Percentiles rank a stretch among this genome's conserved stretches.
These are phyloP conservation scores for Phytophthora crassamura DNA, from an alignment of 352 stramenopile genomes.

Conservation along the genomic window DNA sequence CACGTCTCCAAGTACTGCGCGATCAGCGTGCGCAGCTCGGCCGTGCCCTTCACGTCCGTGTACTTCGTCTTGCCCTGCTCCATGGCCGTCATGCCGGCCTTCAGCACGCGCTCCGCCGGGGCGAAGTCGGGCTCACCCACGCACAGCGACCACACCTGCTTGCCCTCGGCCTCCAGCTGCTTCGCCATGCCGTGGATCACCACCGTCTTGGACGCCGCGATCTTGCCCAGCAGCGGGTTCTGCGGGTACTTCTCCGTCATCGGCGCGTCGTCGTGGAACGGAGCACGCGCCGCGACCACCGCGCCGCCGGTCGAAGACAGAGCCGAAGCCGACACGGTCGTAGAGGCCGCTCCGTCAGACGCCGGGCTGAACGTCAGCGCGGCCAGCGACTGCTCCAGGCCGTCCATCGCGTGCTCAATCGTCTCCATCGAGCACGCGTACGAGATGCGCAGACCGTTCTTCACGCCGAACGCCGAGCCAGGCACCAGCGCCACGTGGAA, in stretches of 20 bases:
- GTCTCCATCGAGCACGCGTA: too few relatives aligned
- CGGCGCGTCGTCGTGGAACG: slow-evolving; percentile 1
- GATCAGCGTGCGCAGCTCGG: slow-evolving; percentile 88
- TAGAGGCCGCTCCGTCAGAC: neutral
- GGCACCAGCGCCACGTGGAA: slow-evolving; percentile 96
- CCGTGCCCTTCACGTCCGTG: slow-evolving; percentile 92
- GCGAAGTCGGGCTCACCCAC: too few relatives aligned
- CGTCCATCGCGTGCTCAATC: slow-evolving; percentile 67
- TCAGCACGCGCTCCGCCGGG: too few relatives aligned
- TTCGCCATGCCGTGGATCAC: too few relatives aligned
- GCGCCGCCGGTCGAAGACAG: neutral
- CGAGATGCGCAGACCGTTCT: slow-evolving; percentile 94
- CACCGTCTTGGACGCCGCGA: too few relatives aligned
- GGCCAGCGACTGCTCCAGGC: slow-evolving; percentile 65
- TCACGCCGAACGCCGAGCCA: slow-evolving; percentile 94
- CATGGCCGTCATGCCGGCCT: slow-evolving; percentile 47
- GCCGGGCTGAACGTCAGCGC: slow-evolving; percentile 44
- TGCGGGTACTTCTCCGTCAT: slow-evolving; percentile 71
- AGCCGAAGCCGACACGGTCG: neutral
- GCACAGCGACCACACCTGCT: too few relatives aligned
- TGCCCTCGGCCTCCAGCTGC: too few relatives aligned
- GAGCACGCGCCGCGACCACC: neutral
- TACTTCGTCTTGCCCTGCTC: slow-evolving; percentile 89
- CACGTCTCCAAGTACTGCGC: slow-evolving; percentile 83
- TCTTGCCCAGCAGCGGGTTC: too few relatives aligned